Base-by-base conservation (phyloP, 2,329 filamentous ascomycete genomes). In the Arthrobotrys musiformis region DNA sequence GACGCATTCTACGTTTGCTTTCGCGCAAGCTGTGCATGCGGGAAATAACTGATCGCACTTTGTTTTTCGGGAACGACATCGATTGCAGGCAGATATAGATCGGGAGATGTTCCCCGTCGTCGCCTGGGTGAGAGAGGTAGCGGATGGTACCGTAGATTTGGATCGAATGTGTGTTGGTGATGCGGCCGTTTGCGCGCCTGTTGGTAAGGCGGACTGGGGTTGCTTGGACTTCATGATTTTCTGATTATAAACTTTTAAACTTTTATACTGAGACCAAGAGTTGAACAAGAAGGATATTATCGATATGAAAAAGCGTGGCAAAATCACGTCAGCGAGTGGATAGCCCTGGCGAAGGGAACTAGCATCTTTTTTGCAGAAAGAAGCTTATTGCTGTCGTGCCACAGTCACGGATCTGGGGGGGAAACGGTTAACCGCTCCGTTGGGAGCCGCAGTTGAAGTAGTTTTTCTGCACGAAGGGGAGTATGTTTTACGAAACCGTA, bases 21-120 rank as follows among this genome's bases (percentile, higher is more conserved):
- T 80, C 22, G 78, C 77, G 56, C 80, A 81, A 11, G 80, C 79
- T 17, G 79, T 75, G 56, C 80, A 81, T 15, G 79, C 79, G 13
- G 80, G 80, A 50, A 81, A 81, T n/a, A 80, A 63, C 50, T 81
- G 80, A 44, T 81, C 80, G 69, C 80, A 81, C 50, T 80, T 80
- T 1, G 80, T 81, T 61, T 81, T 81, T 17, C 80, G 79, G 22
- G 80, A 80, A 9, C 80, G 77, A 64, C 80, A 81, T 15, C 80
- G 74, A 60, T 81, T 81, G 66, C 80, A 81, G 22, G 80, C 80
- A 22, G 80, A 80, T 52, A 81, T 81, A 5, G 79, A 80, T 9
- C 80, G 75, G 2, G 79, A 80, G 37, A 81, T 81, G 42, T 79
- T 79, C 1, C 79, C 79, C 17, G 78, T 76, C 0, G 79, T 79